Evolutionary conservation across 139 green algal species (phyloP).

Genomic region (Mychonastes homosphaera): DNA sequence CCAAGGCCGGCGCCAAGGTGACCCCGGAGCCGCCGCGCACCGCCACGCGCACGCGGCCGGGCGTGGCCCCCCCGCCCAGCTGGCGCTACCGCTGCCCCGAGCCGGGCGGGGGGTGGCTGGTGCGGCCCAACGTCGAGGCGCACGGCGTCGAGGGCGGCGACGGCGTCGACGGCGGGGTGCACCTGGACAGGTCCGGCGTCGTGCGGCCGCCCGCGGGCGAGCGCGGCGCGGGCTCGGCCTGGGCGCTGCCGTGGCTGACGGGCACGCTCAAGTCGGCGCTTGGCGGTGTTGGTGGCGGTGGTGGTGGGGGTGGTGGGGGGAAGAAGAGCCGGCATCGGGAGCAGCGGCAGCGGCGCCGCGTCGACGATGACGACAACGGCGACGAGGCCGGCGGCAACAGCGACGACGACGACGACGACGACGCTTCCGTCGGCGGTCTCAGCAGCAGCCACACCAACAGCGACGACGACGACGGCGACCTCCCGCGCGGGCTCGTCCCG

Average conservation of each 20-base stretch:
- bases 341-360: no score
- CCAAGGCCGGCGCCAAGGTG: constrained; percentile 32
- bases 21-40: constrained; percentile 27
- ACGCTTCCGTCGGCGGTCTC: no score
- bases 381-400: no score
- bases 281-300: no score
- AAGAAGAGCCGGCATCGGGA: no score
- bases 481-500: not conserved
- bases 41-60: constrained; percentile 23
- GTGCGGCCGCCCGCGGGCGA: not conserved
- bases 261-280: not conserved
- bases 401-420: no score
- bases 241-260: not conserved
- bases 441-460: no score
- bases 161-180: constrained; percentile 1
- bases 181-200: not conserved
- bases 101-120: constrained; percentile 32
- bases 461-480: constrained; percentile 1
- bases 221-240: not conserved
- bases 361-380: no score
- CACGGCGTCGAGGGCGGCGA: constrained; percentile 19
- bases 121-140: constrained; percentile 33
- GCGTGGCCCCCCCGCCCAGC: not conserved
- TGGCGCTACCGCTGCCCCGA: constrained; percentile 18
- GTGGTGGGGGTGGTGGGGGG: no score